Base-by-base conservation (phyloP, 2,329 filamentous ascomycete genomes). In the Tolypocladium cylindrosporum region DNA sequence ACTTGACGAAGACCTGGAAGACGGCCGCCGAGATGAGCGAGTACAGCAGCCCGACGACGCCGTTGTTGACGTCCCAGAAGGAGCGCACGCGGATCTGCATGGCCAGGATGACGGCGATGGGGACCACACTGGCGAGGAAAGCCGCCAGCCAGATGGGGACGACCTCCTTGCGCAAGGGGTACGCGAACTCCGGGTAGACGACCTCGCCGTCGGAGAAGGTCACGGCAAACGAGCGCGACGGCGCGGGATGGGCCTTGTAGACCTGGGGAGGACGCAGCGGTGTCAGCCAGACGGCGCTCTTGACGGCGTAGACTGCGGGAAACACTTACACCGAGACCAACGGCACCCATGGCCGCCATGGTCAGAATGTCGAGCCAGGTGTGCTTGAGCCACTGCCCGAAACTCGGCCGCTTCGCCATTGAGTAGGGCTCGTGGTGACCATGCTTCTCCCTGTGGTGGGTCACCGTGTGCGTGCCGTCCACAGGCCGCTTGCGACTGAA, bases 1-100 rank as follows among this genome's bases (percentile, higher is more conserved):
- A 87, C 72, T 91, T 91, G 68, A 90, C 65, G 66, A 90, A 86
- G 63, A 90, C 87, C 66, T 91, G 88, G 74, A 91, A 89, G 55
- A 90, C 82, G n/a, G 86, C 84, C 4, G 85, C 85, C 7, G 79
- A 77, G 71, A 90, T 88, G 61, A 90, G 78, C 0, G 82, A 78
- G 75, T 90, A 90, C 0, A 90, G 72, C 0, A 90, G 79, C 16
- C 87, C 88, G 54, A 89, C 78, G 54, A 85, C 75, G 51, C 81
- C 87, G 67, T 90, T 90, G 75, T 90, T 90, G 66, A 84, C 74
- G 58, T 87, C 84, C 84, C 84, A 87, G 74, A 87, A 87, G 9
- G 81, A 85, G 57, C 83, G 81, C 53, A 89, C 77, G 54, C 86
- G 82, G 63, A 90, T 79, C 70, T 90, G 87, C 73, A 85, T 80